Conservation (phyloP, 1,139 yeast genomes). For the Hansenula sp. region DNA sequence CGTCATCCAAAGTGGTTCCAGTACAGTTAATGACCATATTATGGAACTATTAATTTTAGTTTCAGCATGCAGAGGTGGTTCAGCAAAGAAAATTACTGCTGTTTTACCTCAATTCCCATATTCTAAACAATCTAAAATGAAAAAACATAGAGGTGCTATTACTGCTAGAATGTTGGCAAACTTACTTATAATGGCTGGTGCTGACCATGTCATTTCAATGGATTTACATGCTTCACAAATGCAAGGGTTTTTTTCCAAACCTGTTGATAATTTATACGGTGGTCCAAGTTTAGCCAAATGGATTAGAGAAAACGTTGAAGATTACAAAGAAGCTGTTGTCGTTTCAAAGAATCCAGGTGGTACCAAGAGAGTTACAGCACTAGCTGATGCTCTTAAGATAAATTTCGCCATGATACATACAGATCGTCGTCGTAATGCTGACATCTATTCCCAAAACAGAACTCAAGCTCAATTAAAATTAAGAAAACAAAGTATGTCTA, state of each 20-base stretch:
- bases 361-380: constrained; percentile 93
- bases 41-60: constrained; percentile 94
- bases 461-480: constrained; percentile 25
- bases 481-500: constrained; percentile 34
- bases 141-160: constrained; percentile 96
- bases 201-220: constrained; percentile 97
- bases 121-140: constrained; percentile 96
- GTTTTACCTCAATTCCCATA: constrained; percentile 97
- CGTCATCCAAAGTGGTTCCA: constrained; percentile 90
- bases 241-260: constrained; percentile 98
- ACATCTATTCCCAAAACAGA: constrained; percentile 45
- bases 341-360: constrained; percentile 99
- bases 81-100: constrained; percentile 94
- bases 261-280: constrained; percentile 93
- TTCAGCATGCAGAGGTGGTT: constrained; percentile 95
- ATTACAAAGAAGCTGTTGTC: constrained; percentile 79
- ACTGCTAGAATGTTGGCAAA: constrained; percentile 99
- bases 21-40: constrained; percentile 86
- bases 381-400: constrained; percentile 92
- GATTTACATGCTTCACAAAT: constrained; percentile 97
- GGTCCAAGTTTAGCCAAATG: constrained; percentile 96
- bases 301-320: constrained; percentile 87
- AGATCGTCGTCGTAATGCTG: constrained; percentile 88
- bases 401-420: constrained; percentile 99
- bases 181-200: constrained; percentile 94